Base-by-base conservation (phyloP, 805 yeast genomes). In the Starmerella bombi region DNA sequence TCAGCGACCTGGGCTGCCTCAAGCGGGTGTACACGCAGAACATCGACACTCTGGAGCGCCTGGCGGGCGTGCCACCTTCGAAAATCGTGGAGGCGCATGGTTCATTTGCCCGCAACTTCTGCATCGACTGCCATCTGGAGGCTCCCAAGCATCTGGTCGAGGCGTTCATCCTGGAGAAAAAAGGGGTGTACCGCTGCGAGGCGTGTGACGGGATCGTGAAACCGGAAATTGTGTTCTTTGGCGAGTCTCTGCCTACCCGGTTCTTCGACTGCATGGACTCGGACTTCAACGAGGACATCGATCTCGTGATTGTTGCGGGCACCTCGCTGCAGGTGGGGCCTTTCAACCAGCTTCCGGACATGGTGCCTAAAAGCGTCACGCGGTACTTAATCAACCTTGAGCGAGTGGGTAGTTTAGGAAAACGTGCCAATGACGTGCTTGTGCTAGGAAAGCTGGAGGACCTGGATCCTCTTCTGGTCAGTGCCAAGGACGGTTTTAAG, bases 151-250 rank as follows among this genome's bases (percentile, higher is more conserved):
- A 45, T 30, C 42, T 35, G 34, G 41, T 51, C 38, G 52, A 40
- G 34, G 44, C 40, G 32, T 32, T 19, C 36, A 46, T 49, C 49
- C 29, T 49, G 22, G 40, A 15, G 15, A 38, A 52, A 17, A 41
- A 46, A 19, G 33, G 32, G 9, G 44, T 46, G 33, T 70, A 72
- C 3, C 58, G 55, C 8, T 88, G 96, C 61, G 48, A 54, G 14
- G 53, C 63, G 15, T 88, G 97, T 53, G 56, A 50, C 3, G 93
- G 94, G 0, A 69, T 74, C 23, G 82, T 91, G 21, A 88, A 88
- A 55, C 98, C 97, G 0, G 88, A 82, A 53, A 91, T 88, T 50
- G 94, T 85, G 1, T 88, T 88, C 54, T 91, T 85, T 62, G 97
- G 97, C 3, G 98, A 88, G 58, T 71, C 77, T 2, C 65, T 88